Conservation (phyloP, 176 grass and related monocot genomes). For the Ananas comosus region DNA sequence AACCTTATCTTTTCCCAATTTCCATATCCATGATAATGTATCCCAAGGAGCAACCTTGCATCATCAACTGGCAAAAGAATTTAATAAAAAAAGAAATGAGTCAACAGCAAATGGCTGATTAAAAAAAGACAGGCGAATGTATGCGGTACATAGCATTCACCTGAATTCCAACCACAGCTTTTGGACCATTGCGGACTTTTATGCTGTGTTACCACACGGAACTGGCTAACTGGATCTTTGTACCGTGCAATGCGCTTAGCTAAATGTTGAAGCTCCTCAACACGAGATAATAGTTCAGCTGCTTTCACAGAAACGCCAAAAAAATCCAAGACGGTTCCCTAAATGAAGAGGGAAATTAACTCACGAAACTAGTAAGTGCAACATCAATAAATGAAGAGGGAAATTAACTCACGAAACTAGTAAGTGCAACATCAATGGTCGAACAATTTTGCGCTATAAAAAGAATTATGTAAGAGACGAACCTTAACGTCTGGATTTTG, state of each 20-base stretch:
- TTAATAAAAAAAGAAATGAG: background rate
- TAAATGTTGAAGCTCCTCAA: slow-evolving; percentile 95
- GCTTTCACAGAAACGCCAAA: slow-evolving; percentile 94
- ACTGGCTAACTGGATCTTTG: slow-evolving; percentile 96
- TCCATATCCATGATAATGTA: slow-evolving; percentile 97
- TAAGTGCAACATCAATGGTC: background rate
- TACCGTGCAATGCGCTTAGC: slow-evolving; percentile 84
- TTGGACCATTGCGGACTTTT: slow-evolving; percentile 98
- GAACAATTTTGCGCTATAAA: background rate
- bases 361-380: background rate
- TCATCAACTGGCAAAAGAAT: slow-evolving; percentile 65
- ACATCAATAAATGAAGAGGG: background rate
- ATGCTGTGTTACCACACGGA: slow-evolving; percentile 74
- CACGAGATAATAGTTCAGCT: slow-evolving; percentile 65
- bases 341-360: slow-evolving; percentile 20
- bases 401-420: slow-evolving; percentile 5
- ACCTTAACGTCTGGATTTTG: slow-evolving; percentile 88
- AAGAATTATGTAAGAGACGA: slow-evolving; percentile 3
- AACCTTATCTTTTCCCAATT: slow-evolving; percentile 98
- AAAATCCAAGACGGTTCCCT: slow-evolving; percentile 95
- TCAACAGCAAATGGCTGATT: background rate
- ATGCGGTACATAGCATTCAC: slow-evolving; percentile 39
- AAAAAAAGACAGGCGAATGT: background rate
- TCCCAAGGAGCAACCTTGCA: slow-evolving; percentile 90
- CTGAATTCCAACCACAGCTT: slow-evolving; percentile 92